Evolutionary conservation across 108 stramenopile species (phyloP), one percentile per base, ranked within the genome.

Genomic region (Cyclotella kingstonii): DNA sequence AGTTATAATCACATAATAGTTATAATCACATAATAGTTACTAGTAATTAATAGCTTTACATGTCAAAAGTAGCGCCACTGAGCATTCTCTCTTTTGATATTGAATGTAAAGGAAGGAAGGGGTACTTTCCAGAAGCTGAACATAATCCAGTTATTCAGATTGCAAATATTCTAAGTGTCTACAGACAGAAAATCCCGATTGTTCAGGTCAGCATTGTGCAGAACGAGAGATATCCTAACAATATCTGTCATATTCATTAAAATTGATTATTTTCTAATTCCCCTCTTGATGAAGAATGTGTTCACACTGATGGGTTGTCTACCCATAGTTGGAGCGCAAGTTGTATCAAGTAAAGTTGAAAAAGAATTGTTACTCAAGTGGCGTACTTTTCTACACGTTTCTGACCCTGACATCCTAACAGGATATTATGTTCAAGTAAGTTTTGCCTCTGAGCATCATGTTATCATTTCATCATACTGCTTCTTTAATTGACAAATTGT

Each of bases 251-350:
- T 36, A 36, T 36, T 36, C 36, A 9, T 36, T 7, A 36, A 7
- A 36, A 9, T 36, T 9, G 7, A 9, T 11, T 36, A 7, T 36
- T 36, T 44, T 17, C 17, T 5, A n/a, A 5, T 44, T 44, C 5
- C 5, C 11, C 19, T 44, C 43, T n/a, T n/a, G 7, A n/a, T 44
- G 43, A 5, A 62, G 63, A 97, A 92, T 66, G 93, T 98, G n/a
- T 96, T 98, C 59, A 98, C 98, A 2, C 76, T 98, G 40, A 83
- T 88, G 44, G 96, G 95, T 8, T 99, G 99, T 77, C 66, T 96
- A 10, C 97, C 97, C 35, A 98, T 99, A 59, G 96, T 96, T 14
- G 99, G 97, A 18, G 96, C 98, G 19, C 95, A 99, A 58, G 97
- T 99, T 53, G 84, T 98, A 60, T 82, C 93, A 28, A 92, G 88